Base-by-base conservation (phyloP, 2,329 filamentous ascomycete genomes). In the Pseudogymnoascus sp. region DNA sequence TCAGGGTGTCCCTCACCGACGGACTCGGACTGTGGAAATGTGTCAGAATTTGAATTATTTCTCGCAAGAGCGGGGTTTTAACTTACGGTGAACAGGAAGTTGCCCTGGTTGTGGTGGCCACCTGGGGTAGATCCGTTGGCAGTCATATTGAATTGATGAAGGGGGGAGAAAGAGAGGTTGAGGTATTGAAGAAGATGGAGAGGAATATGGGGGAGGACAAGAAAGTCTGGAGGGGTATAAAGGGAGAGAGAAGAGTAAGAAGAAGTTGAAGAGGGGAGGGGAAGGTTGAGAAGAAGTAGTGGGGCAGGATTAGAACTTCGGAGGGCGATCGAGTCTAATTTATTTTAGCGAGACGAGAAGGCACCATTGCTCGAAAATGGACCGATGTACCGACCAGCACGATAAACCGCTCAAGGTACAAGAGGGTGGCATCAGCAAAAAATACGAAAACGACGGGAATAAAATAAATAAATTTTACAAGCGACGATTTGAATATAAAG, bases 1-100 rank as follows among this genome's bases (percentile, higher is more conserved):
- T 96, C 92, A 72, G 92, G 90, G 81, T 96, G 92, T 69, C 90
- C 89, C 80, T 93, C 90, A 75, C 89, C 90, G 73, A 93, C 90
- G 63, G 89, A 92, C 79, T 94, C 90, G 77, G 89, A 94, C 84
- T 87, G 65, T 7, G 59, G 61, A 40, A 40, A 61, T 29, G 7
- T 13, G 24, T 29, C 57, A 69, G 61, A 67, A 66, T 58, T 59
- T 36, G 10, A 37, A 11, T 17, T n/a, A 54, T 60, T 60, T 31
- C 36, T 24, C 50, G 37, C 41, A 4, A 36, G 17, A 57, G 21
- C 50, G 29, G 47, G 29, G 50, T 47, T 58, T 24, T 36, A 63
- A 70, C 78, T 76, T 80, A 86, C 84, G 72, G 90, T 94, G 84
- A 93, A 93, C 68, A 93, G 84, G 81, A 93, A 93, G 70, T 85